These are phyloP conservation scores for Cardiospermum halicacabum DNA, from an alignment of 345 rosid species.

Conservation along the genomic window DNA sequence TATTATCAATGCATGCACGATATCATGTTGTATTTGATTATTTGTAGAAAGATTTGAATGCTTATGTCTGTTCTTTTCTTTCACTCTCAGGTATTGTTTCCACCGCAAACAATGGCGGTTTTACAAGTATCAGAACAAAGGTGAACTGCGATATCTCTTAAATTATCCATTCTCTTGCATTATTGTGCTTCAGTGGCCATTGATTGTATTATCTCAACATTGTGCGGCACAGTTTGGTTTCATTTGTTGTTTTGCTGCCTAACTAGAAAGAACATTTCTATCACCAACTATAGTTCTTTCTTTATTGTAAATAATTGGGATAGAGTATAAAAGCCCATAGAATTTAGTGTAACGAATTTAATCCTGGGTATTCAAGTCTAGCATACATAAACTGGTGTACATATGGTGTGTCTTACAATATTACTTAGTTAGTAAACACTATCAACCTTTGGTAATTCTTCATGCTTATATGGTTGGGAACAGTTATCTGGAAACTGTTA, in stretches of 20 bases:
- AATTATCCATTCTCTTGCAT: not conserved
- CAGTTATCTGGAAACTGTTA: not conserved
- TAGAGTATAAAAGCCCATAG: not conserved
- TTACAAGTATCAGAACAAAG: slow-evolving; percentile 81
- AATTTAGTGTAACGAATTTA: not conserved
- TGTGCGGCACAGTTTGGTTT: not conserved
- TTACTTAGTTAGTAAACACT: not conserved
- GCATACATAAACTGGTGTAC: not conserved
- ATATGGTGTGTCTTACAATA: not conserved
- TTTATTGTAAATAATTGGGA: not conserved
- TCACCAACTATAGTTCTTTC: not conserved
- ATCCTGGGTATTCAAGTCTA: not conserved
- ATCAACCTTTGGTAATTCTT: not conserved
- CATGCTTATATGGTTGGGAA: not conserved
- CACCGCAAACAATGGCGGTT: slow-evolving; percentile 92
- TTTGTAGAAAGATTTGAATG: not conserved
- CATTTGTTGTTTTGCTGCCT: not conserved
- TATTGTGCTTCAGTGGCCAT: slow-evolving; percentile 1
- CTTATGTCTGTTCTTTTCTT: not conserved
- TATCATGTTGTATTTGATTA: slow-evolving; percentile 8
- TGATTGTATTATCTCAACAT: not conserved
- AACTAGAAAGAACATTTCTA: not conserved
- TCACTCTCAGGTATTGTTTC: slow-evolving; percentile 65
- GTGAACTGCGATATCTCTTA: slow-evolving; percentile 30
- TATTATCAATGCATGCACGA: not conserved